Evolutionary conservation across 129 eudicot genomes (phyloP).

Genomic region (Centrapalus pauciflorus): DNA sequence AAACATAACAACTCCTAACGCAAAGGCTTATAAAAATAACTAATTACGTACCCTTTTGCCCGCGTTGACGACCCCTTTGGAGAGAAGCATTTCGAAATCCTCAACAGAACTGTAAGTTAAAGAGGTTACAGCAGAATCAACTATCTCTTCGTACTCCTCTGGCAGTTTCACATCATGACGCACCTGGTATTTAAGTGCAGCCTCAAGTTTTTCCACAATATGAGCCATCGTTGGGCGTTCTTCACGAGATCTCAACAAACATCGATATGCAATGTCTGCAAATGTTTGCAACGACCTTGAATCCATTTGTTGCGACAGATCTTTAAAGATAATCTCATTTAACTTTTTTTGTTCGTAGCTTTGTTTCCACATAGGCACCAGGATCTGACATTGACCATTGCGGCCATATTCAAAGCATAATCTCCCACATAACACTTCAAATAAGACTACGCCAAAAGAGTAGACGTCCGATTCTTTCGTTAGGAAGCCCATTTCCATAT

Average conservation of each 20-base stretch:
- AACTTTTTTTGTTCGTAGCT: not conserved
- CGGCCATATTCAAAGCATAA: not conserved
- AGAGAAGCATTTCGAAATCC: conserved; percentile 1
- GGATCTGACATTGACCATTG: not conserved
- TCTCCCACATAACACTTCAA: conserved; percentile 15
- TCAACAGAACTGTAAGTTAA: not conserved
- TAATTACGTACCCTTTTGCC: conserved; percentile 23
- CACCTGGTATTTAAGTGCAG: not conserved
- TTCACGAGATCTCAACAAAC: conserved; percentile 1
- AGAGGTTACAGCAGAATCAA: not conserved
- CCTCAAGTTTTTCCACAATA: conserved; percentile 4
- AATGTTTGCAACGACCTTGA: not conserved
- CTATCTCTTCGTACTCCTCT: not conserved
- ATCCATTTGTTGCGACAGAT: not conserved
- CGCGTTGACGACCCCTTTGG: not conserved
- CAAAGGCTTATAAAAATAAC: not conserved
- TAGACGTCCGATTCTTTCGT: conserved; percentile 2
- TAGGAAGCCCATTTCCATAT: not conserved
- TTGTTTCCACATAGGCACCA: not conserved
- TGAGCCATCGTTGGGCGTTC: not conserved
- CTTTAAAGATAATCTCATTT: not conserved
- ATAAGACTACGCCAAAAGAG: conserved; percentile 7
- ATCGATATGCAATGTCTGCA: conserved; percentile 1
- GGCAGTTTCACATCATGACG: too few relatives aligned
- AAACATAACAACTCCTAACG: not conserved